Percentiles rank a stretch among this genome's conserved stretches.
These are phyloP conservation scores for Alternaria triticina DNA, from an alignment of 2,329 filamentous ascomycete species.

Conservation along the genomic window DNA sequence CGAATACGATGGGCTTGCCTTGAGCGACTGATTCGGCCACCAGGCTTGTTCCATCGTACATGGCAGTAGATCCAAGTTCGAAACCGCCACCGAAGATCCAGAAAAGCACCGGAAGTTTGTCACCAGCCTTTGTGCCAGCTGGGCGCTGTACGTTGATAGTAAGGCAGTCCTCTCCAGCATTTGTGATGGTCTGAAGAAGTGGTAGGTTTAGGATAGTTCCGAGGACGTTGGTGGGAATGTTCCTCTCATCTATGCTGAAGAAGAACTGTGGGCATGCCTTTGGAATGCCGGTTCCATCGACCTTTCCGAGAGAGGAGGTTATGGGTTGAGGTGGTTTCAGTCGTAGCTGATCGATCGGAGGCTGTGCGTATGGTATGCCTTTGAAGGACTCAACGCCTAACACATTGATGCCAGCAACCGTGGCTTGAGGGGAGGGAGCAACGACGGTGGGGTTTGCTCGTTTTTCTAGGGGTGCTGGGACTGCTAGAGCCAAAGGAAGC, in stretches of 20 bases:
- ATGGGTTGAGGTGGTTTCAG: slow-evolving; percentile 72
- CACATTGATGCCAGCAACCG: slow-evolving; percentile 58
- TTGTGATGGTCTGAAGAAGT: slow-evolving; percentile 45
- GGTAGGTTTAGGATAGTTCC: slow-evolving; percentile 49
- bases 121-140: slow-evolving; percentile 41
- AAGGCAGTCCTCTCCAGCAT: slow-evolving; percentile 53
- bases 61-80: slow-evolving; percentile 44
- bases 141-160: slow-evolving; percentile 53
- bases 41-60: slow-evolving; percentile 52
- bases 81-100: slow-evolving; percentile 57
- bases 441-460: slow-evolving; percentile 60
- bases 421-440: slow-evolving; percentile 60
- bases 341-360: slow-evolving; percentile 70
- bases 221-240: slow-evolving; percentile 46
- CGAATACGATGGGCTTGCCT: slow-evolving; percentile 73
- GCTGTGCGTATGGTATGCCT: slow-evolving; percentile 76
- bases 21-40: slow-evolving; percentile 52
- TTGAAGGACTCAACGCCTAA: slow-evolving; percentile 70
- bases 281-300: slow-evolving; percentile 65
- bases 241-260: slow-evolving; percentile 56
- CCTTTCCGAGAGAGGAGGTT: slow-evolving; percentile 63
- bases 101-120: slow-evolving; percentile 56
- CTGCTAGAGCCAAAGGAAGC: slow-evolving; percentile 38
- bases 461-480: slow-evolving; percentile 51
- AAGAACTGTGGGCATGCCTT: slow-evolving; percentile 76